phyloP scores from a whole-genome alignment of 139 green algal species.

The Monoraphidium neglectum region DNA sequence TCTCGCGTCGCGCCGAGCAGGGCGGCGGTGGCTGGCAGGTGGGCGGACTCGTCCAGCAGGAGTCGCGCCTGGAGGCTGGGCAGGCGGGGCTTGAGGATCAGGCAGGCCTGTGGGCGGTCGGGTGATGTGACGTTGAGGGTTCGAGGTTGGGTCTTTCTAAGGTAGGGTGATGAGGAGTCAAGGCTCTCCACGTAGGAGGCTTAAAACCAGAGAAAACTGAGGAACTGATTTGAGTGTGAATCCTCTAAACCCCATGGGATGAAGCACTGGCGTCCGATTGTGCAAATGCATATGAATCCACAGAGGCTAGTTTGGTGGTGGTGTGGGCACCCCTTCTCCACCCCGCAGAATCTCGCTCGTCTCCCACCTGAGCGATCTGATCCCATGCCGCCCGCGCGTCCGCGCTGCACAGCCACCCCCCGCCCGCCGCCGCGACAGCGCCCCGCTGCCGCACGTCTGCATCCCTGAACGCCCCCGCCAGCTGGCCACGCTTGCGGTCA shows the following conservation, averaged over 20 bases:
- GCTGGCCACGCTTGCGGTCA: not conserved
- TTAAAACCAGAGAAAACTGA: too few relatives aligned
- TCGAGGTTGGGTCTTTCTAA: too few relatives aligned
- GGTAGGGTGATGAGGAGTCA: too few relatives aligned
- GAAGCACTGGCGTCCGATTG: too few relatives aligned
- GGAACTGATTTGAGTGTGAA: too few relatives aligned
- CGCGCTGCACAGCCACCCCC: conserved; percentile 12
- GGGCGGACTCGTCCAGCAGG: not conserved
- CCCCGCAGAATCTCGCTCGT: too few relatives aligned
- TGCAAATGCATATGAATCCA: too few relatives aligned
- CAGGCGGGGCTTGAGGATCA: conserved; percentile 4
- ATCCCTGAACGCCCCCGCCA: not conserved
- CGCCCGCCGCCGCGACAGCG: not conserved
- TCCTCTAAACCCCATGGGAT: too few relatives aligned
- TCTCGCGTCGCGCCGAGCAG: not conserved
- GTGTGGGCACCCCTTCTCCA: too few relatives aligned
- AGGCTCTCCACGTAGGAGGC: too few relatives aligned
- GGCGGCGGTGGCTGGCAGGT: conserved; percentile 12
- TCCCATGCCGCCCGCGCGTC: conserved; percentile 3
- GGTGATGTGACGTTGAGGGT: too few relatives aligned
- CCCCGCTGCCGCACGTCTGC: not conserved
- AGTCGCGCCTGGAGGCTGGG: not conserved
- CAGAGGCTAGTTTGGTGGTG: too few relatives aligned
- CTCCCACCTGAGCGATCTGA: conserved; percentile 12
- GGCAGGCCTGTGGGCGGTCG: conserved; percentile 12